Base-by-base conservation (phyloP, 371 early-diverging fungal species). In the Haplosporangium sp. region DNA sequence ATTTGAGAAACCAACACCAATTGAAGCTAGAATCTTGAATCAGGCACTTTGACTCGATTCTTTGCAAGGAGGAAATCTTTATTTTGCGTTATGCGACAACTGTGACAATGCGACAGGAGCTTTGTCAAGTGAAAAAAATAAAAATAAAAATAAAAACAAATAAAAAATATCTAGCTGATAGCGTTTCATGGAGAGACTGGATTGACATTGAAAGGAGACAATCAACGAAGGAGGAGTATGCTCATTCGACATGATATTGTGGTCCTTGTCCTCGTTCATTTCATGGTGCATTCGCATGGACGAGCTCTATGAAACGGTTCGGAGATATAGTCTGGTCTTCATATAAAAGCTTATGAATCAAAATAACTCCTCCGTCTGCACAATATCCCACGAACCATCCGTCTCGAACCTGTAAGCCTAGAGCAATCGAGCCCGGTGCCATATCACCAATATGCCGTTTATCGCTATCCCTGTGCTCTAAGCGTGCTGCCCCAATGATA, bases 371-470 rank as follows among this genome's bases (percentile, higher is more conserved):
- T 60, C 40, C 60, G 8, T 4, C 3, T 60, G 60, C 60, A 60
- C 60, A 60, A 15, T 39, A 60, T 60, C 60, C 60, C 40, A 60
- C 60, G 39, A 60, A 60, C 60, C 39, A 39, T 38, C 40, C 60
- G 38, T 60, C 60, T 60, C 38, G 60, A 60, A 60, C 60, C 40
- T 60, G 60, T 60, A 60, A 60, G 60, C 60, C 60, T 38, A 60
- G 60, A 17, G 40, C 19, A 60, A 11, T 38, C n/a, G 15, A 37
- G 60, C 42, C 38, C 1, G 40, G 42, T 17, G 60, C 40, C 60
- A 35, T 17, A 60, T 60, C n/a, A 2, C 39, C 60, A 60, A 38
- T 13, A 37, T 37, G 60, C 60, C 39, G 38, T 8, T 60, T 60
- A 39, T 60, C 38, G 39, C 5, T 40, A 60, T 60, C 35, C 40